phyloP scores from a whole-genome alignment of 352 stramenopile species.

The Thraustotheca clavata region DNA sequence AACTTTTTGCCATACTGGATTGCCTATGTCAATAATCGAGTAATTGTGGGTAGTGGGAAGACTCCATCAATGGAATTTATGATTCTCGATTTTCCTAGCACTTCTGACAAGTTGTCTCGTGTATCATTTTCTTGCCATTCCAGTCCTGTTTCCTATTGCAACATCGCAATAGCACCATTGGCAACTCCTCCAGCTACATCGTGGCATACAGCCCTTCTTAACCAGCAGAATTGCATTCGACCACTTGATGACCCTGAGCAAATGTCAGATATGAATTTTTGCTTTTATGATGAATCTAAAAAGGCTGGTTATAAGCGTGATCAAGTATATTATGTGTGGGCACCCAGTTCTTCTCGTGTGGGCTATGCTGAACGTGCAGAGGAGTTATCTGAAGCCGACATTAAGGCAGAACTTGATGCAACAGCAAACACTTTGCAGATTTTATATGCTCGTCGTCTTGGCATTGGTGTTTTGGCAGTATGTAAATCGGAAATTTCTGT shows the following conservation, averaged over 20 bases:
- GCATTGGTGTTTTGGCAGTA: not conserved
- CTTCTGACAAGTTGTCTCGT: not conserved
- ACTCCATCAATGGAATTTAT: not conserved
- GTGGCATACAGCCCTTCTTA: not conserved
- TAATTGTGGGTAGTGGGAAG: not conserved
- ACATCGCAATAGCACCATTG: not conserved
- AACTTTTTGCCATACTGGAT: constrained; percentile 1
- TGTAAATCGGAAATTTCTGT: not conserved
- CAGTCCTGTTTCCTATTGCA: not conserved
- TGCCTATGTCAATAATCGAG: not conserved
- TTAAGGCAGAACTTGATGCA: not conserved
- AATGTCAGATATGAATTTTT: constrained; percentile 11
- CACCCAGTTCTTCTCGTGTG: not conserved
- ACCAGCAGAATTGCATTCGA: not conserved
- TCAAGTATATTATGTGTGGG: constrained; percentile 2
- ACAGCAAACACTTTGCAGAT: not conserved
- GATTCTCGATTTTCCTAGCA: not conserved
- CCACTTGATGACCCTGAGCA: not conserved
- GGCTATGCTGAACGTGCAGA: not conserved
- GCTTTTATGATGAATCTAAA: not conserved
- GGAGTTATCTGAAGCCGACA: not conserved
- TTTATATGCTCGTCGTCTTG: constrained; percentile 12
- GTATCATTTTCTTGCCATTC: not conserved
- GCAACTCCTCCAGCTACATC: not conserved
- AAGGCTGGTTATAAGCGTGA: not conserved